phyloP scores from a whole-genome alignment of 129 eudicot species.

The Escallonia herrerae region DNA sequence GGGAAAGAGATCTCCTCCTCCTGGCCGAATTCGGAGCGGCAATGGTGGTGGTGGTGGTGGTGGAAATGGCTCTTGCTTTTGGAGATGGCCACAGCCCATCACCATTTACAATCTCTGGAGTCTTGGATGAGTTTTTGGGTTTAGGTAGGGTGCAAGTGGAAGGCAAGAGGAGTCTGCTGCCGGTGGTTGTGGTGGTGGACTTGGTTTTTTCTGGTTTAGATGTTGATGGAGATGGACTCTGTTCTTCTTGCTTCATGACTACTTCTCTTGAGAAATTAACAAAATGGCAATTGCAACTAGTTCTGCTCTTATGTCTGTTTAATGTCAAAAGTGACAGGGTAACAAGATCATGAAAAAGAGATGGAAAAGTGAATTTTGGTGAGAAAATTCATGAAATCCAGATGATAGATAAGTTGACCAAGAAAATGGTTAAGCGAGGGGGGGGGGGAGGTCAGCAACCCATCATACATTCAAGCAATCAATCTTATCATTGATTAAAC shows the following conservation, averaged over 20 bases:
- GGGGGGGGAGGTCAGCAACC: no score
- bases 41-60: background rate
- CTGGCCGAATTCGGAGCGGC: background rate
- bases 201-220: conserved; percentile 5
- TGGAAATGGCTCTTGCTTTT: conserved; percentile 9
- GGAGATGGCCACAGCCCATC: conserved; percentile 2
- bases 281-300: no score
- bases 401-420: no score
- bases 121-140: conserved; percentile 1
- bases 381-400: no score
- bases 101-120: background rate
- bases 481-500: no score
- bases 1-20: background rate
- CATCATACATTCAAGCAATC: no score
- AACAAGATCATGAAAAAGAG: no score
- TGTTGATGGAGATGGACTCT: background rate
- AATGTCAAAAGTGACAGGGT: no score
- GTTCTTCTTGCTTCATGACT: background rate
- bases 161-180: conserved; percentile 3
- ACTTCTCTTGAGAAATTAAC: background rate
- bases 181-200: background rate
- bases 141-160: background rate
- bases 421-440: no score
- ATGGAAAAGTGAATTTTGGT: no score
- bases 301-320: no score